These are phyloP conservation scores for Aspergillus ostianus DNA, from an alignment of 495 filamentous ascomycete species.

Conservation along the genomic window DNA sequence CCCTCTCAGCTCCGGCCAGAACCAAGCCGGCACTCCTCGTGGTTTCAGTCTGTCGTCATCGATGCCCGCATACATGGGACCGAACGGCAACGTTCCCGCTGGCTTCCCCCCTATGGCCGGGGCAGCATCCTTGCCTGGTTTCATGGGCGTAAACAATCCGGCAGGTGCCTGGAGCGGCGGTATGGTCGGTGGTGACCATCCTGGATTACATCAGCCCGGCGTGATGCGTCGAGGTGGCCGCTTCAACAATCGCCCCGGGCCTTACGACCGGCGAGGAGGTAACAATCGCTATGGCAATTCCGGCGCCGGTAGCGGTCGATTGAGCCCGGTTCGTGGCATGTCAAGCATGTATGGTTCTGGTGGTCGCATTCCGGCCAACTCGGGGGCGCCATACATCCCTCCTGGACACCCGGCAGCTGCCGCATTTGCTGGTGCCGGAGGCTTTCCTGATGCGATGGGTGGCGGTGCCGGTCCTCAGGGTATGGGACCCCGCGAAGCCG, in stretches of 20 bases:
- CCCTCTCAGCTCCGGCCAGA: conserved; percentile 68
- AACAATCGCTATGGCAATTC: conserved; percentile 23
- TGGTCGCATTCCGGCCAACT: conserved; percentile 36
- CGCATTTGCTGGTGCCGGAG: conserved; percentile 40
- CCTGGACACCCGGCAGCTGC: conserved; percentile 43
- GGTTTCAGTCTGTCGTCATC: conserved; percentile 78
- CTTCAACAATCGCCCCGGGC: conserved; percentile 50
- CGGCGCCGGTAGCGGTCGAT: conserved; percentile 30
- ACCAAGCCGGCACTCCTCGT: conserved; percentile 80
- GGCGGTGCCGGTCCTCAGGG: conserved; percentile 62
- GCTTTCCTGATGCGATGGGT: conserved; percentile 46
- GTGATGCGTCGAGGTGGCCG: conserved; percentile 58
- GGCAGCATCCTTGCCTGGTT: conserved; percentile 40
- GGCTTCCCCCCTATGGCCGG: conserved; percentile 31
- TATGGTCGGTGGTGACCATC: conserved; percentile 32
- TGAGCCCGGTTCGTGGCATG: conserved; percentile 45
- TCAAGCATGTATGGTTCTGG: conserved; percentile 34
- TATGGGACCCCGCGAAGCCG: conserved; percentile 78
- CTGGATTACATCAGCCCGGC: conserved; percentile 53
- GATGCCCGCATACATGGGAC: conserved; percentile 53
- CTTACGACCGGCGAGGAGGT: conserved; percentile 57
- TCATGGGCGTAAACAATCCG: conserved; percentile 55
- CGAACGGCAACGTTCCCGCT: conserved; percentile 25
- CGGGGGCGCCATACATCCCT: conserved; percentile 37
- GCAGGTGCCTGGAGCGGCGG: conserved; percentile 48